Evolutionary conservation across 2,329 filamentous ascomycete genomes (phyloP), one percentile per base, ranked within the genome.

Genomic region (Xylaria sp.): DNA sequence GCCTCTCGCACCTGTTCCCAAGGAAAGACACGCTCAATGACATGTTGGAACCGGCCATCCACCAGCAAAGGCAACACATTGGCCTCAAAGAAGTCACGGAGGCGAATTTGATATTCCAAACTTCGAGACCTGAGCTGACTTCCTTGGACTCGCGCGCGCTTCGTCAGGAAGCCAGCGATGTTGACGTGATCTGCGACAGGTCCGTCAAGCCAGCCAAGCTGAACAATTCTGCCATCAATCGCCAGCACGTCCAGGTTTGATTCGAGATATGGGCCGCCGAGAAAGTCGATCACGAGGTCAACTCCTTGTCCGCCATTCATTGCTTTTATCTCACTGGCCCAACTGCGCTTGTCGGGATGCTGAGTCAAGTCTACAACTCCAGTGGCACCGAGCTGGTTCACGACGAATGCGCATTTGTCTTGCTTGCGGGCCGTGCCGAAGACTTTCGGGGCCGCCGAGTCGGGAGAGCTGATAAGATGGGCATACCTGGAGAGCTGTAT

Each of bases 251-350:
- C 56, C 1, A 58, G 51, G 39, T 58, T 58, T 3, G 56, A 48
- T 34, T 58, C 56, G 4, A 58, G 34, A 16, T 58, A 58, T 0
- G 56, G 56, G n/a, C 56, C 51, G 0, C 56, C 56, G 2, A 58
- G 50, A 30, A 58, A 58, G 51, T 58, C 56, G n/a, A 58, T 50
- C 9, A 58, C 51, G 2, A 58, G 51, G n/a, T 58, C 56, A 6
- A 58, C 19, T 10, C 56, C 56, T 6, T n/a, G 10, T 5, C 42
- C 42, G 11, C 19, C 44, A 19, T 55, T 55, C 44, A 37, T 37
- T 19, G 54, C 42, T 34, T 55, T 55, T 3, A 55, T 55, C 11
- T 55, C 54, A 13, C 16, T 55, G 13, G 35, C 42, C 54, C 54
- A 55, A 8, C 54, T 55, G 5, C 34, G 42, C 54, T 55, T 55